Percentiles rank a stretch among this genome's conserved stretches.
Conservation (phyloP, 2,329 filamentous ascomycete species). For the Diaporthe vaccinii region DNA sequence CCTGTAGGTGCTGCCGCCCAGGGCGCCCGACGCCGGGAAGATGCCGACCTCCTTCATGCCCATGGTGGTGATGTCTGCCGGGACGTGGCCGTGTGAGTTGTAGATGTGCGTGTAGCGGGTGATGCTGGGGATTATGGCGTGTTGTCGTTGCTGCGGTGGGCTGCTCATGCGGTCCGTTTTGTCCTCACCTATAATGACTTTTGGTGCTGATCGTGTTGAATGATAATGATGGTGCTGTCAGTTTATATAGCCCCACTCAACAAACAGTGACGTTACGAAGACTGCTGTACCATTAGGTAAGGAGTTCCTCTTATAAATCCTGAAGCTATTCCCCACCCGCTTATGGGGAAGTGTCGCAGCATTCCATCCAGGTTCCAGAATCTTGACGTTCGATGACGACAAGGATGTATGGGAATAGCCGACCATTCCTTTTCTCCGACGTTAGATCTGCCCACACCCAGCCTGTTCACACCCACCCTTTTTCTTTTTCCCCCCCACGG, state of each 20-base stretch:
- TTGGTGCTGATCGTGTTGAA: not conserved
- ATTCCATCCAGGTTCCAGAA: not conserved
- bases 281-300: not conserved
- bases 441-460: slow-evolving; percentile 1
- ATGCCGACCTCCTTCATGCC: slow-evolving; percentile 56
- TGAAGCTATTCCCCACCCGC: slow-evolving; percentile 25
- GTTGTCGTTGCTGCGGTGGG: not conserved
- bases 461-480: not conserved
- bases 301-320: slow-evolving; percentile 23
- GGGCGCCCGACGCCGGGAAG: slow-evolving; percentile 66
- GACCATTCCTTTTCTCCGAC: slow-evolving; percentile 22
- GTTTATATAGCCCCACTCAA: not conserved
- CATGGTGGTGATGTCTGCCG: not conserved
- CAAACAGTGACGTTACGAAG: not conserved
- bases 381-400: slow-evolving; percentile 33
- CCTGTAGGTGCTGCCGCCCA: slow-evolving; percentile 64
- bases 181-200: not conserved
- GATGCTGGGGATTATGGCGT: not conserved
- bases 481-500: not conserved
- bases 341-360: slow-evolving; percentile 8
- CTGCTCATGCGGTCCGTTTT: not conserved
- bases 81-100: not conserved
- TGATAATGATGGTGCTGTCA: too few relatives aligned
- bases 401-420: slow-evolving; percentile 10
- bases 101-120: slow-evolving; percentile 21